Conservation (phyloP, 2,329 filamentous ascomycete species). For the Cercospora berteroae region DNA sequence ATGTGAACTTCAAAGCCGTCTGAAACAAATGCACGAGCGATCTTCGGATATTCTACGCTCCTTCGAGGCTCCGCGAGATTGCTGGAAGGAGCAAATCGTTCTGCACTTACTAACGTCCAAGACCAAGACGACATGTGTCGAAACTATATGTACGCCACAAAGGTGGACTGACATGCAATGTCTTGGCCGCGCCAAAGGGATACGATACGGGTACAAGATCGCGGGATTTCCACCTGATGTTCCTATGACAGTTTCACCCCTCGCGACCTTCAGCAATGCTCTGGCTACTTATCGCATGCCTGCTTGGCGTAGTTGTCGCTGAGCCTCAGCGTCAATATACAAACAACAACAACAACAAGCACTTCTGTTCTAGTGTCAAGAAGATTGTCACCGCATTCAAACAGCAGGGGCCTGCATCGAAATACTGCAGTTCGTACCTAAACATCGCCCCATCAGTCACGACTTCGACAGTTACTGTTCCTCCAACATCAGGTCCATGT, state of each 20-base stretch:
- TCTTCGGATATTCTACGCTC: too few species aligned
- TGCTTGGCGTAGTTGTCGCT: not conserved
- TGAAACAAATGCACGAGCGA: too few species aligned
- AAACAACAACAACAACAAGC: not conserved
- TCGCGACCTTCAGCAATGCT: not conserved
- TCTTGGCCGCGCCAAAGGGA: not conserved
- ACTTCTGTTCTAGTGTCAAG: not conserved
- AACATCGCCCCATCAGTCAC: not conserved
- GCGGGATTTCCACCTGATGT: not conserved
- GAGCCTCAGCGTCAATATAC: not conserved
- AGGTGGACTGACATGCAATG: not conserved
- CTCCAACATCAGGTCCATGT: not conserved
- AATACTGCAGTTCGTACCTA: not conserved
- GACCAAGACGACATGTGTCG: not conserved
- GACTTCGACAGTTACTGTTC: not conserved
- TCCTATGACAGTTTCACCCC: not conserved
- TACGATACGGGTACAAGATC: not conserved
- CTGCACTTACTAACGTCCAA: not conserved
- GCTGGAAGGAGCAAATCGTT: not conserved
- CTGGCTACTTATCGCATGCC: not conserved
- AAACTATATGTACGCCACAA: not conserved
- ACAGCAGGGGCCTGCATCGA: not conserved
- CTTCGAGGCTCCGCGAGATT: not conserved
- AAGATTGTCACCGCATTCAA: not conserved
- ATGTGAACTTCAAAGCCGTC: too few species aligned